Evolutionary conservation across 2,329 filamentous ascomycete genomes (phyloP).

Genomic region (Chaetothyriales sp.): DNA sequence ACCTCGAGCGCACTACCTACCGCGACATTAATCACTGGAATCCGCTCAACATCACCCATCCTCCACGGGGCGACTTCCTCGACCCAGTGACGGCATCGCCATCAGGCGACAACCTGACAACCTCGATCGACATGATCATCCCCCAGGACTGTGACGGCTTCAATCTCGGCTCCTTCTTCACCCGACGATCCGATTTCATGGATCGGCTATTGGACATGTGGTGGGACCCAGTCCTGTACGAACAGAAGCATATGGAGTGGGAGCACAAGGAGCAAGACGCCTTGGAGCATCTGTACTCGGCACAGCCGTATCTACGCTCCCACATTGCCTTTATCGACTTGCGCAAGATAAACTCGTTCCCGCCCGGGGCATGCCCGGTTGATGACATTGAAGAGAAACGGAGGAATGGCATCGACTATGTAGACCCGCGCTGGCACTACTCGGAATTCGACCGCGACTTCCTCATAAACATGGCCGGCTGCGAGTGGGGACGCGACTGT

Average conservation of each 20-base stretch:
- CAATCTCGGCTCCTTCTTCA: constrained; percentile 91
- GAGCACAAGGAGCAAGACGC: constrained; percentile 98
- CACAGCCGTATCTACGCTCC: constrained; percentile 82
- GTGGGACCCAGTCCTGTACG: constrained; percentile 97
- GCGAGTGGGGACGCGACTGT: constrained; percentile 91
- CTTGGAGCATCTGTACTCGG: constrained; percentile 76
- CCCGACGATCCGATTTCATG: constrained; percentile 72
- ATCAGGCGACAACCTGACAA: constrained; percentile 58
- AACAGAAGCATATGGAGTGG: constrained; percentile 98
- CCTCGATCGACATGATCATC: constrained; percentile 74
- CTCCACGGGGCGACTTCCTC: constrained; percentile 57
- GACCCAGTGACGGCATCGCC: constrained; percentile 58
- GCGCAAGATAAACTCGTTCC: constrained; percentile 88
- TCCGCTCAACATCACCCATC: constrained; percentile 83
- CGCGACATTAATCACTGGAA: constrained; percentile 96
- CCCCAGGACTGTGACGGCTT: constrained; percentile 92
- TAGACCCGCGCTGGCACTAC: constrained; percentile 72
- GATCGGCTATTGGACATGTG: constrained; percentile 85
- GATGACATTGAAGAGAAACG: constrained; percentile 3
- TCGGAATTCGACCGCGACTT: constrained; percentile 75
- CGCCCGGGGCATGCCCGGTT: constrained; percentile 63
- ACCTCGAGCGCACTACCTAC: constrained; percentile 60
- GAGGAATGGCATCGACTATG: constrained; percentile 19
- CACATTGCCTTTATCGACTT: constrained; percentile 82
- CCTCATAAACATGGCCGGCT: constrained; percentile 95